Conservation (phyloP, 106 monocot genomes). For the Alisma plantagoaquatica region DNA sequence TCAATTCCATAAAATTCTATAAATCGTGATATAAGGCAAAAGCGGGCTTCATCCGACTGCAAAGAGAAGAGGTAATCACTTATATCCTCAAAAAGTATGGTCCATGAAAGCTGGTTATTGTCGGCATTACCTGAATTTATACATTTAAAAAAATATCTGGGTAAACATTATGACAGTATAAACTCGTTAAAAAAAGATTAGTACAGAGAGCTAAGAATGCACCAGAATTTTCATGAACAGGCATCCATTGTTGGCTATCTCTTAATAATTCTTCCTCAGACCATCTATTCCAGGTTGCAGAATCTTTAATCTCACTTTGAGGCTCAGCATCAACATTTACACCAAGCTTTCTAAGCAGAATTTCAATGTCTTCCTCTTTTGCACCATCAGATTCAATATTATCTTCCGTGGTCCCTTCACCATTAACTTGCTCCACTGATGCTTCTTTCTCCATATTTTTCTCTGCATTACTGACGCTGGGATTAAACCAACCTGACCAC, state of each 20-base stretch:
- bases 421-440: slow-evolving; percentile 17
- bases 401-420: slow-evolving; percentile 29
- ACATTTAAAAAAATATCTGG: background rate
- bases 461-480: slow-evolving; percentile 20
- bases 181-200: background rate
- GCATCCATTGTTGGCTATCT: slow-evolving; percentile 85
- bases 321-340: slow-evolving; percentile 63
- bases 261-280: slow-evolving; percentile 58
- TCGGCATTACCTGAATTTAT: slow-evolving; percentile 22
- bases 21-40: slow-evolving; percentile 68
- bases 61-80: slow-evolving; percentile 83
- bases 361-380: slow-evolving; percentile 58
- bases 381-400: slow-evolving; percentile 28
- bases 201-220: slow-evolving; percentile 12
- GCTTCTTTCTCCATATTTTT: slow-evolving; percentile 17
- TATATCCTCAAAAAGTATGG: slow-evolving; percentile 87
- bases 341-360: slow-evolving; percentile 77
- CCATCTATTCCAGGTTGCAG: slow-evolving; percentile 87
- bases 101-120: slow-evolving; percentile 68
- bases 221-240: slow-evolving; percentile 73
- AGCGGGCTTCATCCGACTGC: slow-evolving; percentile 57
- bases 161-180: background rate
- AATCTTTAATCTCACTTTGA: slow-evolving; percentile 68
- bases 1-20: slow-evolving; percentile 84
- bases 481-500: slow-evolving; percentile 85